Evolutionary conservation across 75 land plant species (phyloP).

Genomic region (Isoetes taiwanensis): DNA sequence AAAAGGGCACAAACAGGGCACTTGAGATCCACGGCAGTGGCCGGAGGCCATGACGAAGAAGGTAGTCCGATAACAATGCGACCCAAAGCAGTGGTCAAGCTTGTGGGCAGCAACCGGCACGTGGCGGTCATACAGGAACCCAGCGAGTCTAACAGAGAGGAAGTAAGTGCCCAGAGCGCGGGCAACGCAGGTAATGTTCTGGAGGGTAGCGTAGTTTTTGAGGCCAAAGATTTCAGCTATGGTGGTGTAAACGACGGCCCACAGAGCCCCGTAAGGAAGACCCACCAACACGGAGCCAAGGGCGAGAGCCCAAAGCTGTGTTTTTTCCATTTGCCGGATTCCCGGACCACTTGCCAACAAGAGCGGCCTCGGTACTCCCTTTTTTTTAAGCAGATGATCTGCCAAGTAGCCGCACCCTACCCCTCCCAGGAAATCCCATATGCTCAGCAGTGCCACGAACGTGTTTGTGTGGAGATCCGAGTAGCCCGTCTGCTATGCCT

Average conservation of each 20-base stretch:
- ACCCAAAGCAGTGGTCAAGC: neutral
- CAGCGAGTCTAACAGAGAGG: neutral
- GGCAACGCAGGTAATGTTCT: neutral
- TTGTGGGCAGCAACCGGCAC: no score
- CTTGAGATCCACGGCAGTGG: no score
- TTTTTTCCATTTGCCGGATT: no score
- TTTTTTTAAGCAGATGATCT: no score
- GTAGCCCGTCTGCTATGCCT: no score
- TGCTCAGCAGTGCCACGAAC: no score
- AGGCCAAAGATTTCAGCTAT: neutral
- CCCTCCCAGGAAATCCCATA: no score
- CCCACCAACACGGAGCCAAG: neutral
- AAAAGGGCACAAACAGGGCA: no score
- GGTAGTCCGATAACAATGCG: neutral
- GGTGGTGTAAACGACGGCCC: neutral
- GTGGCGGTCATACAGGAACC: neutral
- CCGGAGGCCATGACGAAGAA: slow-evolving; percentile 5
- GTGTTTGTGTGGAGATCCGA: no score
- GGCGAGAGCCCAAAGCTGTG: neutral
- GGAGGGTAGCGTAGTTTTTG: neutral
- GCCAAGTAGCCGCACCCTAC: no score
- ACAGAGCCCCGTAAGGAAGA: neutral
- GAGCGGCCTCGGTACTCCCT: no score
- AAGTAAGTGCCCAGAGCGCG: neutral
- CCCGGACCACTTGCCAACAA: no score